These are phyloP conservation scores for Acanthamoeba triangularis DNA, from an alignment of 208 protist genomes.

Conservation along the genomic window DNA sequence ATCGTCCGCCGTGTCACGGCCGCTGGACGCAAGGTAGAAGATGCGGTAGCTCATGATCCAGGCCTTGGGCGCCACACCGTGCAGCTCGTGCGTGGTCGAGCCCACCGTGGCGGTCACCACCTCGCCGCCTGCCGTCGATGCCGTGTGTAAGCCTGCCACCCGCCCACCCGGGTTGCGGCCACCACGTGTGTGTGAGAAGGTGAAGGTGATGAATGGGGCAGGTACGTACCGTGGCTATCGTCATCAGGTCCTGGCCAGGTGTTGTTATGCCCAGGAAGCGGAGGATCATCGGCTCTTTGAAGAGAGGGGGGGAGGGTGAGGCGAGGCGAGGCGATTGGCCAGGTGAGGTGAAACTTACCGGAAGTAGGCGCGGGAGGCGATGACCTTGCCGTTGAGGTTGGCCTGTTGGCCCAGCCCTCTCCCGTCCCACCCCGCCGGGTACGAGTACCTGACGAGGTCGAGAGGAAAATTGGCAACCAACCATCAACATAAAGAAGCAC, in stretches of 20 bases:
- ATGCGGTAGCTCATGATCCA: conserved; percentile 34
- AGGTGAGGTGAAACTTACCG: no score
- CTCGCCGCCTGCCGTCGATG: neutral
- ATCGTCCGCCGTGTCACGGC: neutral
- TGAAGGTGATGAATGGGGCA: no score
- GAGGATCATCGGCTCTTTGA: neutral
- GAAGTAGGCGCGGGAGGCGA: neutral
- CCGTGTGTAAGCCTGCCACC: neutral
- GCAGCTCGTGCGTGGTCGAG: neutral
- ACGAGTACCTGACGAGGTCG: conserved; percentile 1
- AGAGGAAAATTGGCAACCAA: no score
- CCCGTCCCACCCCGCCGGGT: neutral
- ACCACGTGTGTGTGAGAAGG: no score
- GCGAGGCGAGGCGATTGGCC: no score
- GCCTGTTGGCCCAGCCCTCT: neutral
- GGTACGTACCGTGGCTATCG: neutral
- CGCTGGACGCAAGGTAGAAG: neutral
- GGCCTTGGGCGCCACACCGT: neutral
- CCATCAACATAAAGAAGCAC: no score
- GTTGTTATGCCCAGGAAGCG: neutral
- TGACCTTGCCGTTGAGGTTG: conserved; percentile 20
- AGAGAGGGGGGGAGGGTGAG: no score
- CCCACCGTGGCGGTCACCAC: neutral
- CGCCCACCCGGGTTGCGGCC: no score
- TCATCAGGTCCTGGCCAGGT: neutral